Evolutionary conservation across 306 rosid genomes (phyloP), one percentile per base, ranked within the genome.

Genomic region (Gleditsia sinensis): DNA sequence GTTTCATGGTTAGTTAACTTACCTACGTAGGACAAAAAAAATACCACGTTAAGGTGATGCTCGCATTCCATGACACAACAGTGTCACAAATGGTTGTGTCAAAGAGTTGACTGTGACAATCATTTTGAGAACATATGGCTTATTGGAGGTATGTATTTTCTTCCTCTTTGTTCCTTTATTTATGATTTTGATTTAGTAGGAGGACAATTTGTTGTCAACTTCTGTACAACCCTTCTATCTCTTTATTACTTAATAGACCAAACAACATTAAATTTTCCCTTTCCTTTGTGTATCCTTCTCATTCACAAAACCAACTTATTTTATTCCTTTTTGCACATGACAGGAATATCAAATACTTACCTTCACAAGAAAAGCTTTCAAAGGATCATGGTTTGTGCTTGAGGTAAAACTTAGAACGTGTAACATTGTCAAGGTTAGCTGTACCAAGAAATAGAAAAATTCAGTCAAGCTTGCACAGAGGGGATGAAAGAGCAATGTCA

Each of bases 391-490:
- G 58, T 81, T 78, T 13, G 89, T 72, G 79, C 84, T 78, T 49
- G 94, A 84, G 45, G 89, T 75, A 24, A 91, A 86, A 83, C 86
- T 81, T 74, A 91, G 91, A 85, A 90, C 71, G 40, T 94, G 98
- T 71, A 94, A 79, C 91, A 94, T 81, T 53, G 98, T 91, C 83
- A 85, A 84, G 81, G 93, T 91, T 66, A 94, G 55, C 98, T 94
- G 92, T 86, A 81, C 24, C 30, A 69, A 57, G 36, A 74, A 45
- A 76, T 48, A 54, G 60, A 71, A 30, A 24, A 65, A 40, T 66
- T 75, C 34, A 67, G 45, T 63, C 45, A 63, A 25, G 27, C 58
- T 39, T 25, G 43, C 13, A 74, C 9, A 79, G 50, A 66, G 48
- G 45, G 37, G 42, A 54, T 39, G 56, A 37, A 72, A 45, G 21